Percentiles rank a stretch among this genome's conserved stretches.
Evolutionary conservation across 176 grass and related monocot genomes (phyloP).

Genomic region (Aegilops tauschii): DNA sequence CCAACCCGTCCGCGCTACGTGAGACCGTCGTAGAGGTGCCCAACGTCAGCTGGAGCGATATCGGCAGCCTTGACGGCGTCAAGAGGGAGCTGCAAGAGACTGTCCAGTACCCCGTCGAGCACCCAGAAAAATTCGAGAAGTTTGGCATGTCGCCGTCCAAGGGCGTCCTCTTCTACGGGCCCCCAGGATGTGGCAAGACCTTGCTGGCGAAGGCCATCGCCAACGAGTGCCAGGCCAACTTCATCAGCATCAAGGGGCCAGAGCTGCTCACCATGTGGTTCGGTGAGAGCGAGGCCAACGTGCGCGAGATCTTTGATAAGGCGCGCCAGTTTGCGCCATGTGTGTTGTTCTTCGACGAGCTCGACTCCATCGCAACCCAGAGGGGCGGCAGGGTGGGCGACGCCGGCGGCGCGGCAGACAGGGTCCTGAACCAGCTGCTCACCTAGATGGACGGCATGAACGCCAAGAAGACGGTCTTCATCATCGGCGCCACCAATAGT

Average conservation of each 20-base stretch:
- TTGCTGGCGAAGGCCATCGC: conserved; percentile 64
- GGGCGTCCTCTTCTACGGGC: conserved; percentile 64
- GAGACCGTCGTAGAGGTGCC: conserved; percentile 73
- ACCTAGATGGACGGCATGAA: conserved; percentile 78
- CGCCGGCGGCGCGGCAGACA: conserved; percentile 40
- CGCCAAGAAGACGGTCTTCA: conserved; percentile 71
- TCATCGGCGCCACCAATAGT: conserved; percentile 65
- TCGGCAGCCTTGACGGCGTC: conserved; percentile 59
- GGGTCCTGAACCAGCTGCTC: conserved; percentile 64
- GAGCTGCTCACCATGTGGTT: conserved; percentile 79
- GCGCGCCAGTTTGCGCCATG: conserved; percentile 43
- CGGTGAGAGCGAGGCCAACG: conserved; percentile 67
- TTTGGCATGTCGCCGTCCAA: conserved; percentile 69
- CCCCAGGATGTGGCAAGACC: conserved; percentile 65
- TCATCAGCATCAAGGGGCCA: conserved; percentile 63
- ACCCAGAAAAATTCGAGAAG: conserved; percentile 64
- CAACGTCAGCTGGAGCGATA: conserved; percentile 55
- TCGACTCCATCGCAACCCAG: conserved; percentile 58
- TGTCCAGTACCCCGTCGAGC: conserved; percentile 64
- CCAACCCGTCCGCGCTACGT: conserved; percentile 61
- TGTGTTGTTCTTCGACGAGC: conserved; percentile 59
- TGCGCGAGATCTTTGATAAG: conserved; percentile 64
- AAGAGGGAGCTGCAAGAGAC: conserved; percentile 73
- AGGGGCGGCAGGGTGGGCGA: conserved; percentile 48
- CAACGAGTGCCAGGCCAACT: conserved; percentile 73